Base-by-base conservation (phyloP, 2,329 filamentous ascomycete species). In the Escovopsis sp. region DNA sequence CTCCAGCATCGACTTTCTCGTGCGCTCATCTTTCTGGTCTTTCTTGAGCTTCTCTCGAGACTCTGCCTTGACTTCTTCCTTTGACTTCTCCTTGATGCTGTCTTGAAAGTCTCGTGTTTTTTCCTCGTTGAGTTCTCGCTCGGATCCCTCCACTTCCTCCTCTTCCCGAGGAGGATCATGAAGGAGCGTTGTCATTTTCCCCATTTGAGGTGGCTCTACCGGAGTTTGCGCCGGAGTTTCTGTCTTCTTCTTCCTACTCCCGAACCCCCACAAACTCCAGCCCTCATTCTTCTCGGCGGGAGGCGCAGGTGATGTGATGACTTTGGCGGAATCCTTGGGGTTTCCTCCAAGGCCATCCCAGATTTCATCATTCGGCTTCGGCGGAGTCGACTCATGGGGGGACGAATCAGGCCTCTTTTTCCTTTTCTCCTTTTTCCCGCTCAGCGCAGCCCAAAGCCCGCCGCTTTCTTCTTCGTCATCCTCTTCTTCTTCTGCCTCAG, bases 201-300 rank as follows among this genome's bases (percentile, higher is more conserved):
- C 20, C 13, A 14, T 4, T 9, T n/a, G 24, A 7, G 20, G 24
- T 14, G 4, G 20, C n/a, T 38, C 43, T 13, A 39, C 38, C 13
- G 8, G 3, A 30, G 8, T 11, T 11, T 30, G 27, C 27, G 41
- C 16, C 10, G 40, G 39, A 14, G 41, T 30, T n/a, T 40, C 39
- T 15, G 34, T 15, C 14, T 37, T 40, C 35, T 45, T 45, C 32
- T 41, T 44, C 30, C 41, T 42, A 15, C 14, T 34, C 14, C 48
- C 49, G 38, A 48, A 46, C 25, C 53, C 52, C 54, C 54, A 57
- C 15, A 53, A 46, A 43, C 50, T 52, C 53, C 54, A 51, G 24
- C 50, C 48, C 13, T 50, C 50, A 16, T 52, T 50, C 34, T 53
- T 50, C 14, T 38, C 32, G 24, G 15, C 35, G 6, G 34, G 34